Evolutionary conservation across 108 stramenopile genomes (phyloP).

Genomic region (Parmales sp.): DNA sequence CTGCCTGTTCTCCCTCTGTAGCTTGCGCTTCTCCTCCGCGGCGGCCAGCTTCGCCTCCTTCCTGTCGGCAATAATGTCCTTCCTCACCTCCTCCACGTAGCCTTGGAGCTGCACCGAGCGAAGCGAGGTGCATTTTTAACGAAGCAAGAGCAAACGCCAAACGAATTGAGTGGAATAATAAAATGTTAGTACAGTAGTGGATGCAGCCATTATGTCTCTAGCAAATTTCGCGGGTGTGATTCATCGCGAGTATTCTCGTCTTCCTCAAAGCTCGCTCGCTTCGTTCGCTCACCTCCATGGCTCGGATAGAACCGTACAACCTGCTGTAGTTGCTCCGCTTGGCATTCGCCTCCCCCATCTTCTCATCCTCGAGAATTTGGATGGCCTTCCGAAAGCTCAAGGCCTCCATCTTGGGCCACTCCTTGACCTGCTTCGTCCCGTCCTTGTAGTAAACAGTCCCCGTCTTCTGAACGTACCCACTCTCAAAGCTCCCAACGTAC

Average conservation of each 20-base stretch:
- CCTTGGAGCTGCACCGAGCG: background rate
- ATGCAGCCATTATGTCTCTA: too few relatives aligned
- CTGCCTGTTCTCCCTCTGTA: constrained; percentile 1
- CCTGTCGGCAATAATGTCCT: background rate
- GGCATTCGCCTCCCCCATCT: background rate
- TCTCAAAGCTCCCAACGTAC: background rate
- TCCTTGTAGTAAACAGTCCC: background rate
- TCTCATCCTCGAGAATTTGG: background rate
- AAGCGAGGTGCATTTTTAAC: too few relatives aligned
- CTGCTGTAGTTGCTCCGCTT: background rate
- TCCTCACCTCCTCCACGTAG: background rate
- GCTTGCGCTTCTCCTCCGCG: background rate
- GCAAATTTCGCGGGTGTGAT: too few relatives aligned
- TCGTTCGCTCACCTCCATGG: too few relatives aligned
- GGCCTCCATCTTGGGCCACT: background rate
- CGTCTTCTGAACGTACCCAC: background rate
- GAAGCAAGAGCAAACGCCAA: too few relatives aligned
- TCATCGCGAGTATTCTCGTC: too few relatives aligned
- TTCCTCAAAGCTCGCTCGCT: too few relatives aligned
- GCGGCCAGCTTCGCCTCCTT: background rate
- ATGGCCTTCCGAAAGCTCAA: constrained; percentile 1
- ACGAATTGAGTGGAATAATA: too few relatives aligned
- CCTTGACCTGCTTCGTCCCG: background rate
- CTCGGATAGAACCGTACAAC: background rate
- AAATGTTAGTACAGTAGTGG: too few relatives aligned